Percentiles rank a stretch among this genome's conserved stretches.
Conservation (phyloP, 352 stramenopile species). For the Peronospora destructor region DNA sequence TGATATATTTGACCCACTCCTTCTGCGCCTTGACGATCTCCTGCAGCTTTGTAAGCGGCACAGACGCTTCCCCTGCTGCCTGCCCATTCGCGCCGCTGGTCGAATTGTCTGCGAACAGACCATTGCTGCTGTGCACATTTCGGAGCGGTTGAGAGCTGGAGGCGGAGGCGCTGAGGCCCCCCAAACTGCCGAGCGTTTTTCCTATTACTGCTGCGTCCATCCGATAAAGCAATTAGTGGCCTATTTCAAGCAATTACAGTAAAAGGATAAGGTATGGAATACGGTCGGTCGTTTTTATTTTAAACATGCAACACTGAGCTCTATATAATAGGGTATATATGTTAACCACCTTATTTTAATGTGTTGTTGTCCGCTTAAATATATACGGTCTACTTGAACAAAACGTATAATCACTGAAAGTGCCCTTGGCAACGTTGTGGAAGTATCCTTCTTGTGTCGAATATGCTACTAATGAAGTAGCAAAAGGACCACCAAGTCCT, state of each 20-base stretch:
- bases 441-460: too few relatives aligned
- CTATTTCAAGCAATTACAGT: neutral
- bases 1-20: constrained; percentile 60
- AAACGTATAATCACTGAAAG: too few relatives aligned
- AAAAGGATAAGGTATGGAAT: neutral
- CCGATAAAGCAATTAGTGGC: neutral
- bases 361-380: too few relatives aligned
- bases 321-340: too few relatives aligned
- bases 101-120: constrained; percentile 12
- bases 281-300: too few relatives aligned
- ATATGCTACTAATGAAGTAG: too few relatives aligned
- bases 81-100: constrained; percentile 2
- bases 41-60: constrained; percentile 43
- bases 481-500: too few relatives aligned
- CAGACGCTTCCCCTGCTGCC: constrained; percentile 4
- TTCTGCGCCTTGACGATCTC: constrained; percentile 51
- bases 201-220: constrained; percentile 6
- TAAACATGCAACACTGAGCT: too few relatives aligned
- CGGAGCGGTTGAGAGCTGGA: constrained; percentile 11
- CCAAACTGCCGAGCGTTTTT: constrained; percentile 14
- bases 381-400: too few relatives aligned
- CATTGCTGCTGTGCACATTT: constrained; percentile 13
- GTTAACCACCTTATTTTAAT: too few relatives aligned
- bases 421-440: too few relatives aligned
- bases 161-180: neutral